Conservation (phyloP, 352 stramenopile genomes). For the Phytophthora chlamydospora region DNA sequence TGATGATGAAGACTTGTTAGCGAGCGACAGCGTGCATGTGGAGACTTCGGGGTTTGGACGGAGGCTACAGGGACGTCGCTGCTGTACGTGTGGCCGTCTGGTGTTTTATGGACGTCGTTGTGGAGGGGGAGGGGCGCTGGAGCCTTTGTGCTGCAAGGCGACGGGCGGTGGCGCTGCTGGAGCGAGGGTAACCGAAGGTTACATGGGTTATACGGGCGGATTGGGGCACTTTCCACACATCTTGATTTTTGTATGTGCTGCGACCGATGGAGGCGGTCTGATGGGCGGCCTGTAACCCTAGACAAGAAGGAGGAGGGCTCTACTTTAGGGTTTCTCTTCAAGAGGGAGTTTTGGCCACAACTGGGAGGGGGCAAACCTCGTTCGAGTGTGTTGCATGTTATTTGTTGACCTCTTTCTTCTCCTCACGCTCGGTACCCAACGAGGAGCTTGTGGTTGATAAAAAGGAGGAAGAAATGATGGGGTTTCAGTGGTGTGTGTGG, state of each 20-base stretch:
- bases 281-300: slow-evolving; percentile 78
- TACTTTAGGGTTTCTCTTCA: slow-evolving; percentile 11
- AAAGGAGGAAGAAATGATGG: slow-evolving; percentile 79
- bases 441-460: slow-evolving; percentile 12
- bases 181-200: slow-evolving; percentile 11
- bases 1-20: slow-evolving; percentile 31
- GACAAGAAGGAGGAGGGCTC: slow-evolving; percentile 33
- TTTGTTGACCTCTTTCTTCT: slow-evolving; percentile 85
- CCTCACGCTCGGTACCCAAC: slow-evolving; percentile 37
- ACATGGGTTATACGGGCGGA: slow-evolving; percentile 19
- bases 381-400: slow-evolving; percentile 48
- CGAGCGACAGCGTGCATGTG: slow-evolving; percentile 29
- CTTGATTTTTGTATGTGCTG: slow-evolving; percentile 30
- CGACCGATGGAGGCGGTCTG: slow-evolving; percentile 44
- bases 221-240: slow-evolving; percentile 11
- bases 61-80: not conserved
- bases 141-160: slow-evolving; percentile 2
- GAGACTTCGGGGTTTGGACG: slow-evolving; percentile 3
- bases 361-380: slow-evolving; percentile 17
- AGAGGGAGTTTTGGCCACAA: slow-evolving; percentile 5
- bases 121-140: slow-evolving; percentile 22
- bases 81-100: slow-evolving; percentile 9
- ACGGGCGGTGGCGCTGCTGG: slow-evolving; percentile 21
- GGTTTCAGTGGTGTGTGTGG: slow-evolving; percentile 54
- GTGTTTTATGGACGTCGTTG: slow-evolving; percentile 2